Percentiles rank a stretch among this genome's conserved stretches.
These are phyloP conservation scores for Cotoneaster glaucophyllus DNA, from an alignment of 306 rosid species.

Conservation along the genomic window DNA sequence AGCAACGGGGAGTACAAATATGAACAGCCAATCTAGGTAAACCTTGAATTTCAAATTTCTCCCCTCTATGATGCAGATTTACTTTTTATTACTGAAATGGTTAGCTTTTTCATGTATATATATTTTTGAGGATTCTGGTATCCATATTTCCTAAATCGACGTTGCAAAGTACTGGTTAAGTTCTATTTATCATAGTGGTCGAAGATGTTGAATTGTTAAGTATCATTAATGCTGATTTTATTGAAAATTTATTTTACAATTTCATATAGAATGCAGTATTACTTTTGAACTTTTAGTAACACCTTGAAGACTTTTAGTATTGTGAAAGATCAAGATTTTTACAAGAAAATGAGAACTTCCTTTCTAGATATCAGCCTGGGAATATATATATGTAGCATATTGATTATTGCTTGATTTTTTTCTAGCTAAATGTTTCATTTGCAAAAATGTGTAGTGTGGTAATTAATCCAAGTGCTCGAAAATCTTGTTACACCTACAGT, in stretches of 20 bases:
- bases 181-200: neutral
- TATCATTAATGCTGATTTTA: neutral
- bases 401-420: neutral
- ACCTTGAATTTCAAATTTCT: slow-evolving; percentile 9
- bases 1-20: slow-evolving; percentile 86
- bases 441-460: neutral
- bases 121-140: neutral
- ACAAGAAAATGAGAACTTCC: neutral
- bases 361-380: neutral
- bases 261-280: neutral
- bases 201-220: neutral
- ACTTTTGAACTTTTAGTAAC: neutral
- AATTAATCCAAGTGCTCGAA: too few species aligned
- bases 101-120: neutral
- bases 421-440: neutral
- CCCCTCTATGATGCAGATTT: slow-evolving; percentile 2
- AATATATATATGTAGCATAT: neutral
- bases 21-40: slow-evolving; percentile 87
- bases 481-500: neutral
- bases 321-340: neutral
- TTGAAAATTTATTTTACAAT: neutral
- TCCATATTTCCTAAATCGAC: neutral
- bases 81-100: neutral
- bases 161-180: neutral
- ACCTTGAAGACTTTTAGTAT: neutral